These are phyloP conservation scores for Pulveroboletus sp. DNA, from an alignment of 768 basidiomycete genomes.

Conservation along the genomic window DNA sequence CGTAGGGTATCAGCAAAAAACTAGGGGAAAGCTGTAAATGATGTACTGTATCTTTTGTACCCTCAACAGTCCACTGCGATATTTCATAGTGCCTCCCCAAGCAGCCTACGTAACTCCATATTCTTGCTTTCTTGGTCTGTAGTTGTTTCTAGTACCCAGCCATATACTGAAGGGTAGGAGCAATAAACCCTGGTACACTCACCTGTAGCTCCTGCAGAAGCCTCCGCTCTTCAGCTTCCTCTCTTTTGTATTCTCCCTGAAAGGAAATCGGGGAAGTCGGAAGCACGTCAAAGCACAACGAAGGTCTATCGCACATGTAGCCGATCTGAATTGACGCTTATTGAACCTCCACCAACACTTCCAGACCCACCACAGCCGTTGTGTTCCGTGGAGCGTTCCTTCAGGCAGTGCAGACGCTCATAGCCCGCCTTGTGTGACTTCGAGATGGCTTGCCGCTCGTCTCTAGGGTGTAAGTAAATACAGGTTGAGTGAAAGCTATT, in stretches of 20 bases:
- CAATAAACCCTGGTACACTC: neutral
- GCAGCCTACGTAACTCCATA: conserved; percentile 9
- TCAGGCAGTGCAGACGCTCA: neutral
- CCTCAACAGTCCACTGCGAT: neutral
- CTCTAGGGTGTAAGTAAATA: neutral
- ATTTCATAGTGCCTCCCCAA: conserved; percentile 6
- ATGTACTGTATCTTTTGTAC: neutral
- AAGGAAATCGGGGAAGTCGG: neutral
- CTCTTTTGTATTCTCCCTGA: conserved; percentile 9
- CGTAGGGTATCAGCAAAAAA: neutral
- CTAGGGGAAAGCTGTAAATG: conserved; percentile 12
- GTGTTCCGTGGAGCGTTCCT: neutral
- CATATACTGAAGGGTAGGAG: neutral
- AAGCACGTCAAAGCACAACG: too few relatives aligned
- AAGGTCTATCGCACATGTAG: conserved; percentile 1
- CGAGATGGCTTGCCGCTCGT: neutral
- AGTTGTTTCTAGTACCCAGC: conserved; percentile 3
- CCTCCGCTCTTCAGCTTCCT: conserved; percentile 12
- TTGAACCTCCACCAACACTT: neutral
- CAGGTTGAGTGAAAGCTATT: neutral
- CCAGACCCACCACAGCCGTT: neutral
- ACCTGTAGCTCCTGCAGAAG: conserved; percentile 12
- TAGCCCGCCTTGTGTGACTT: too few relatives aligned
- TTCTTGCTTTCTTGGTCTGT: conserved; percentile 3
- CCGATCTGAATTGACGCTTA: neutral